Base-by-base conservation (phyloP, 129 eudicot species). In the Saussurea involucrata region DNA sequence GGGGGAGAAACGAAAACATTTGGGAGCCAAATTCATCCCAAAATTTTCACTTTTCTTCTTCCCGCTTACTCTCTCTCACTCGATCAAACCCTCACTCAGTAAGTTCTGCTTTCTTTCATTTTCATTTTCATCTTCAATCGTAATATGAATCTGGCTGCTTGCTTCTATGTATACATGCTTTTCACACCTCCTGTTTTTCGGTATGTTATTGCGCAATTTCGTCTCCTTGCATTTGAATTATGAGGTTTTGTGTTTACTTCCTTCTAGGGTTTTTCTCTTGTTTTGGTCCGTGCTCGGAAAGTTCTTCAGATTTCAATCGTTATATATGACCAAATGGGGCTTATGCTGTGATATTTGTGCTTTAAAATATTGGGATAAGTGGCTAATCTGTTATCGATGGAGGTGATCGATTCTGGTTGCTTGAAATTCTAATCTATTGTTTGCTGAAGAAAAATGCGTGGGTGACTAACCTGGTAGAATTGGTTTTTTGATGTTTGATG, bases 1-100 rank as follows among this genome's bases (percentile, higher is more conserved):
- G 78, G 64, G 83, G 83, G 79, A 73, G 63, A 80, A 72, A 13
- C 74, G 32, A 80, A 80, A 79, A 44, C 46, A 44, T 73, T 73
- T 80, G 18, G 57, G 68, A 63, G 66, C 73, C 78, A 79, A 79
- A 63, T 31, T 64, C 66, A 46, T 63, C 29, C 77, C 46, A 67
- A 79, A 63, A 70, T 12, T 69, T 78, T 64, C 71, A 70, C 20
- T 13, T 69, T 15, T 18, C n/a, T 60, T 78, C 82, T 61, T 78
- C 82, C 82, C 82, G 77, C 82, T 78, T 25, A 7, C 46, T 33
- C 17, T 18, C 63, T 69, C 67, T 31, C 74, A 33, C 67, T 22
- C 68, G 49, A 57, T 49, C 60, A 49, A 49, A 60, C 36, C 33
- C 12, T 78, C 81, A 77, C 68, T 68, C 18, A 53, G 77, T 78